Percentiles rank a stretch among this genome's conserved stretches.
Evolutionary conservation across 345 rosid species (phyloP).

Genomic region (Salix exigua): DNA sequence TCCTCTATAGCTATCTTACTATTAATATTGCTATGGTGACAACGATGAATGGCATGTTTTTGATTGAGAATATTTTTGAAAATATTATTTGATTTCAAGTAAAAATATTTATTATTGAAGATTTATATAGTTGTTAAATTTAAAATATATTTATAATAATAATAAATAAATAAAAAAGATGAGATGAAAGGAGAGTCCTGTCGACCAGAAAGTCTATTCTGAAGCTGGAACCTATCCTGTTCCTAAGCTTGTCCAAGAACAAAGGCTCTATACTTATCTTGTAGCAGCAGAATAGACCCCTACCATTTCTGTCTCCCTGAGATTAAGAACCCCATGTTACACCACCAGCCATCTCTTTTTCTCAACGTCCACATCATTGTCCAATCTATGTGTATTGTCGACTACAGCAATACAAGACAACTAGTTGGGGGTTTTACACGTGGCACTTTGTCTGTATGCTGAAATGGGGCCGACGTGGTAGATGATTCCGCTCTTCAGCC

Average conservation of each 20-base stretch:
- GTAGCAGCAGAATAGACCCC: constrained; percentile 6
- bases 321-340: constrained; percentile 30
- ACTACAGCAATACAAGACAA: neutral
- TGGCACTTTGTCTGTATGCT: neutral
- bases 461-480: neutral
- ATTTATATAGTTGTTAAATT: too few relatives aligned
- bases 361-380: constrained; percentile 17
- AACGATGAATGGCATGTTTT: too few relatives aligned
- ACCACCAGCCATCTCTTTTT: constrained; percentile 1
- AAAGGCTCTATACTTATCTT: constrained; percentile 5
- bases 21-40: too few relatives aligned
- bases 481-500: neutral
- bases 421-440: constrained; percentile 23
- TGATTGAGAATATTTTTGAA: too few relatives aligned
- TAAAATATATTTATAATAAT: too few relatives aligned
- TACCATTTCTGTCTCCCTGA: constrained; percentile 15
- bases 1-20: too few relatives aligned
- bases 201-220: neutral
- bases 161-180: neutral
- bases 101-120: too few relatives aligned
- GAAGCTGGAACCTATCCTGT: neutral
- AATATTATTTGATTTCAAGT: too few relatives aligned
- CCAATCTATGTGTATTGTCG: constrained; percentile 8
- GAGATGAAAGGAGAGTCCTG: neutral
- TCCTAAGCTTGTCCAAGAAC: neutral